Base-by-base conservation (phyloP, 2,329 filamentous ascomycete species). In the Penicillium sp. region DNA sequence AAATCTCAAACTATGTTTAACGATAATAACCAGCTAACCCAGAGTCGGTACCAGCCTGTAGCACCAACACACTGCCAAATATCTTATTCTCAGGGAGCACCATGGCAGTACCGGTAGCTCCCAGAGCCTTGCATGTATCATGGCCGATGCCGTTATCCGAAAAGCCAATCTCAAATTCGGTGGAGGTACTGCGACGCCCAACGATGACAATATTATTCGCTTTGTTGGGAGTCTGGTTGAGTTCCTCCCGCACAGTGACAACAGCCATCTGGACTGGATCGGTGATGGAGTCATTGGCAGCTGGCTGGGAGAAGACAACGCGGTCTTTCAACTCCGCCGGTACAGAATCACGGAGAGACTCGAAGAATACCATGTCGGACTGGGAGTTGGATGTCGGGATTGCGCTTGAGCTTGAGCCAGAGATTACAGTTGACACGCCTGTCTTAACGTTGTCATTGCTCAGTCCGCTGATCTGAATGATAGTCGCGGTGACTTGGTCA, bases 401-500 rank as follows among this genome's bases (percentile, higher is more conserved):
- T 2, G 23, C 45, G 34, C 44, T 47, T 8, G 58, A 56, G 7
- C 38, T 49, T 2, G 53, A 54, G 5, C 49, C 35, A 29, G 49
- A 26, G 8, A 23, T 27, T n/a, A 55, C 48, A 48, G 54, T 50
- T 14, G 42, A 39, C n/a, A 23, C 2, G 56, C 58, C 29, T 67
- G 38, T 14, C 19, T 53, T 61, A 2, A 4, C 10, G 8, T 8
- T 3, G 10, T 56, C 40, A 23, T 39, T 14, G 7, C 40, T 36
- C n/a, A 43, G n/a, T 3, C 49, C 71, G 23, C 71, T 74, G 26
- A 90, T 79, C 57, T 86, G 85, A 1, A 88, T 78, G 30, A 97
- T 81, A 0, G 89, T 93, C 0, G 86, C 90, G 0, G 90, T 92
- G 26, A 96, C 84, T 40, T 89, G 84, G 4, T 84, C 81, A 65